Evolutionary conservation across 169 alveolate genomes (phyloP).

Genomic region (Eimeria necatrix): DNA sequence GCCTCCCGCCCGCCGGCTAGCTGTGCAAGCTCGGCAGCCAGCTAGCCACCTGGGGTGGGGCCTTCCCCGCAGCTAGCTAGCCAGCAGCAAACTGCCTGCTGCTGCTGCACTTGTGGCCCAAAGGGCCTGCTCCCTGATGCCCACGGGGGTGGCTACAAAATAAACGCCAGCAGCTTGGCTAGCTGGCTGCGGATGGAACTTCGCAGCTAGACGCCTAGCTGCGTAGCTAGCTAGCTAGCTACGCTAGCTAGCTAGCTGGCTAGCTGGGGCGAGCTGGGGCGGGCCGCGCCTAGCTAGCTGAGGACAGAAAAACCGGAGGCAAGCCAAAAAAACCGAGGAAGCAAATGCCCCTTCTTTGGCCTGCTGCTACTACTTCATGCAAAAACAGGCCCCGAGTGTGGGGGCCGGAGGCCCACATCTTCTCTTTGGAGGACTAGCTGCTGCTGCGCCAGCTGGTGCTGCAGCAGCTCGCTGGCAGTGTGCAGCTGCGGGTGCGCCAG

Average conservation of each 20-base stretch:
- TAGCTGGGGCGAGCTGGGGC: not conserved
- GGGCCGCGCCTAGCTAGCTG: not conserved
- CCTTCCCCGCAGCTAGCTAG: no score
- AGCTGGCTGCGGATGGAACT: not conserved
- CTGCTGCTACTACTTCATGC: not conserved
- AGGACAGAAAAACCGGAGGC: not conserved
- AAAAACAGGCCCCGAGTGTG: not conserved
- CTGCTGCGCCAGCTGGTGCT: constrained; percentile 19
- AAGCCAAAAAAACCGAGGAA: not conserved
- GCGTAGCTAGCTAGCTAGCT: not conserved
- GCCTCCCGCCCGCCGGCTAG: no score
- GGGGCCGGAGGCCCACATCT: not conserved
- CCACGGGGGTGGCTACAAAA: no score
- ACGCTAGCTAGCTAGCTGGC: not conserved
- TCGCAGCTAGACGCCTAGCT: not conserved
- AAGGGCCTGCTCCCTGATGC: no score
- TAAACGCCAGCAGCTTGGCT: not conserved
- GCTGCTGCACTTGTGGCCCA: no score
- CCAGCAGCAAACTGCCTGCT: no score
- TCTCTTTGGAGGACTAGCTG: not conserved
- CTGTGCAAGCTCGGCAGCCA: no score
- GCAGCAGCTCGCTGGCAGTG: not conserved
- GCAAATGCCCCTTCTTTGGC: not conserved
- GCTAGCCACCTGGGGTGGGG: no score
- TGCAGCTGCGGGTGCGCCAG: constrained; percentile 20